Evolutionary conservation across 768 basidiomycete species (phyloP), one percentile per base, ranked within the genome.

Genomic region (Clitopilus passeckerianus): DNA sequence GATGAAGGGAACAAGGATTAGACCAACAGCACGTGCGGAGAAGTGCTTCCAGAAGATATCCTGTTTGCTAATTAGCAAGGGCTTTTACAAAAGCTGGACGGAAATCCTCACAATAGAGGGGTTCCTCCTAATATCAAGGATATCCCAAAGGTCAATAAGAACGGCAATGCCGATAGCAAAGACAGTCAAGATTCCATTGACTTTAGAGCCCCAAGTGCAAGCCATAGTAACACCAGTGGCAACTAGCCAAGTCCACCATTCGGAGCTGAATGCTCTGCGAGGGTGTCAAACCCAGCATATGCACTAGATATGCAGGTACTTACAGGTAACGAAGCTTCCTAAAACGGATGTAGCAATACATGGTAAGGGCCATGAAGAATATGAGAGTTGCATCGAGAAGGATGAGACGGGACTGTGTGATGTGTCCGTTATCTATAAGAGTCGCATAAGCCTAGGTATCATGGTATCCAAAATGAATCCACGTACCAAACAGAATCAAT

Each of bases 191-290:
- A 98, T 78, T 34, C 97, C 97, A 65, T 98, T 98, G 75, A 98
- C 97, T 74, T 99, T 99, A 68, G 95, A 96, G 4, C 91, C 93
- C 83, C 97, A 91, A 1, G 95, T 93, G 72, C 94, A 94, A 34
- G 95, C 93, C 85, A 99, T 92, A 74, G 91, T 95, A 58, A 88
- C 79, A 18, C 97, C 97, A 1, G 96, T 98, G 1, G 89, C 80
- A 43, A 89, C 70, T 41, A 98, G 79, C 96, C 97, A 99, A 43
- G 83, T 82, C 93, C 95, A 99, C 97, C 97, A 99, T 63, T 87
- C 84, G 0, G 81, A 76, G 0, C 92, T 81, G 71, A 96, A 99
- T 68, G 94, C 91, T 70, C 94, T 95, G 64, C 6, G 34, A 37
- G 54, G 23, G 37, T 22, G 30, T 53, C 8, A 53, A 54, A 57